These are phyloP conservation scores for Hemileia vastatrix DNA, from an alignment of 1,284 basidiomycete genomes.

Conservation along the genomic window DNA sequence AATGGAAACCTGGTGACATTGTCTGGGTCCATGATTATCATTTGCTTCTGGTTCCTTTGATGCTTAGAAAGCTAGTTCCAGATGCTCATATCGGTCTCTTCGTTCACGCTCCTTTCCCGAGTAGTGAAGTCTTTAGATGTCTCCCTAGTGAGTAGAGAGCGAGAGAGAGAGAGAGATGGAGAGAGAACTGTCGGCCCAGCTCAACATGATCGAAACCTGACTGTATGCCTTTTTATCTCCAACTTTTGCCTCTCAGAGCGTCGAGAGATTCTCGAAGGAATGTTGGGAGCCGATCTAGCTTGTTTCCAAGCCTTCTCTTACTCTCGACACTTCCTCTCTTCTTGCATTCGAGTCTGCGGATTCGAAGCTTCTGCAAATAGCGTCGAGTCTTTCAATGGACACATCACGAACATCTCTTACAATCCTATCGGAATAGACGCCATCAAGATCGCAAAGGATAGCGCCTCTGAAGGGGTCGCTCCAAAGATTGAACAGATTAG, in stretches of 20 bases:
- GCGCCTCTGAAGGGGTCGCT: constrained; percentile 64
- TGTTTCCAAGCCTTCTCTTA: constrained; percentile 99
- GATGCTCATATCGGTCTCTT: constrained; percentile 76
- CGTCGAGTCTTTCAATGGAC: constrained; percentile 82
- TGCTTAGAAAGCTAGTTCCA: constrained; percentile 68
- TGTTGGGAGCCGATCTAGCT: constrained; percentile 91
- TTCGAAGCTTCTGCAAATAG: constrained; percentile 68
- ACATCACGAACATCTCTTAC: constrained; percentile 72
- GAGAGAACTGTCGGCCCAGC: neutral
- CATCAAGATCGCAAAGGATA: constrained; percentile 71
- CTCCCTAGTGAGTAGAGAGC: too few species aligned
- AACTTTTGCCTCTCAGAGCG: constrained; percentile 47
- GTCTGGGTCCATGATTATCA: constrained; percentile 58
- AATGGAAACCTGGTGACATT: constrained; percentile 82
- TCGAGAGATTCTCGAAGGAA: constrained; percentile 88
- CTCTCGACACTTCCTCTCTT: constrained; percentile 85
- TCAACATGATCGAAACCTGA: neutral
- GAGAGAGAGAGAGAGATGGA: too few species aligned
- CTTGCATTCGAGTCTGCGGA: constrained; percentile 89
- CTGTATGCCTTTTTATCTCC: neutral
- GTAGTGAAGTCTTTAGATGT: constrained; percentile 89
- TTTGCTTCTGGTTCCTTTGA: constrained; percentile 73
- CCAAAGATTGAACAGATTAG: constrained; percentile 80
- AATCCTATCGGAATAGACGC: constrained; percentile 95
- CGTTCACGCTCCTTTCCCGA: constrained; percentile 94